Conservation (phyloP, 108 stramenopile species). For the Pseudonitzschia pungens region DNA sequence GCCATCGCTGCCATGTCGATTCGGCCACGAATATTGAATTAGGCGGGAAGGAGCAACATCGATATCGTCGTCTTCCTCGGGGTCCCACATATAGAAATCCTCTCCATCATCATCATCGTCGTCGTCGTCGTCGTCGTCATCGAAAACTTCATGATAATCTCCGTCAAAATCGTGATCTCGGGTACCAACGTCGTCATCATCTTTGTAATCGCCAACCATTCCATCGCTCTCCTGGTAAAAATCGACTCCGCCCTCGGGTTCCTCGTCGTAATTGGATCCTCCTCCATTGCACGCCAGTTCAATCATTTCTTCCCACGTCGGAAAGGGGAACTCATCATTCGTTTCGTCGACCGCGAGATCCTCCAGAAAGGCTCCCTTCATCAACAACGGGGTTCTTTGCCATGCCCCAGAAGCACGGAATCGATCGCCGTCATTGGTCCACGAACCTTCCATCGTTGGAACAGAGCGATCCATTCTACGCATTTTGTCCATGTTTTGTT, state of each 20-base stretch:
- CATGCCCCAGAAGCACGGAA: constrained; percentile 38
- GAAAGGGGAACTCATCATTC: constrained; percentile 5
- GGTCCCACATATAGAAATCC: constrained; percentile 1
- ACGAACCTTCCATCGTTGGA: constrained; percentile 13
- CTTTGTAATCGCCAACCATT: background rate
- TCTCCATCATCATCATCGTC: background rate
- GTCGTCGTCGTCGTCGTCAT: background rate
- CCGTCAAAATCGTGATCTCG: background rate
- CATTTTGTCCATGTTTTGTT: background rate
- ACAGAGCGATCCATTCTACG: background rate
- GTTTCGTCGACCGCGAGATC: constrained; percentile 12
- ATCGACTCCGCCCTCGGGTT: background rate
- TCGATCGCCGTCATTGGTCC: background rate
- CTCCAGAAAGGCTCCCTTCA: constrained; percentile 55
- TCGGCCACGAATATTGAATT: constrained; percentile 8
- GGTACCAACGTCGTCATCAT: background rate
- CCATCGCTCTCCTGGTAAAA: background rate
- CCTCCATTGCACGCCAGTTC: constrained; percentile 41
- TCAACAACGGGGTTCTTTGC: constrained; percentile 62
- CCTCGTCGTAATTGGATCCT: constrained; percentile 42
- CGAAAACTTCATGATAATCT: background rate
- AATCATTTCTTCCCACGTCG: constrained; percentile 55
- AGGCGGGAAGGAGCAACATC: constrained; percentile 10
- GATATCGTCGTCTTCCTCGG: background rate
- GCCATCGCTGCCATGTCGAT: constrained; percentile 30